These are phyloP conservation scores for Diaporthe batatas DNA, from an alignment of 2,329 filamentous ascomycete genomes.

Conservation along the genomic window DNA sequence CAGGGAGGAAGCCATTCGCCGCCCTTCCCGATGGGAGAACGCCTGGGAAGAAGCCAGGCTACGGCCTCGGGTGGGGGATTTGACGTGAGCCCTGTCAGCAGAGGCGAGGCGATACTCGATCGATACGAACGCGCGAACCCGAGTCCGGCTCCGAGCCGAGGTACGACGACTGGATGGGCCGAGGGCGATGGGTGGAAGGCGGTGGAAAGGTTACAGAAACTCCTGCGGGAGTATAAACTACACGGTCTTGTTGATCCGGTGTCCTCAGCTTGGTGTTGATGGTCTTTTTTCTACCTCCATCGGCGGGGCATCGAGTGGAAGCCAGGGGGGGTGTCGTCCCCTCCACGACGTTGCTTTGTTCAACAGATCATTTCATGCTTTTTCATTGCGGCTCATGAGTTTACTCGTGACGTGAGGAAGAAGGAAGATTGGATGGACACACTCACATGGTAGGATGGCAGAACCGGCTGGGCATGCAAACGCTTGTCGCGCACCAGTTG, in stretches of 20 bases:
- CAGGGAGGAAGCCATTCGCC: slow-evolving; percentile 17
- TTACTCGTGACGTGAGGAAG: slow-evolving; percentile 21
- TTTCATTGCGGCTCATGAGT: slow-evolving; percentile 20
- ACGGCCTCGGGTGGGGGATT: not conserved
- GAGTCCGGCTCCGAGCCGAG: slow-evolving; percentile 19
- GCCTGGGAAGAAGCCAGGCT: slow-evolving; percentile 10
- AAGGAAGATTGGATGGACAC: not conserved
- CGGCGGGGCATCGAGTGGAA: slow-evolving; percentile 15
- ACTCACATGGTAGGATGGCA: not conserved
- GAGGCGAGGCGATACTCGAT: not conserved
- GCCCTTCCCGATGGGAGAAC: not conserved
- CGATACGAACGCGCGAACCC: not conserved
- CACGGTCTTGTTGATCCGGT: slow-evolving; percentile 9
- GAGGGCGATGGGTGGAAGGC: slow-evolving; percentile 7
- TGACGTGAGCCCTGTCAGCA: slow-evolving; percentile 15
- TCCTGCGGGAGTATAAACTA: not conserved
- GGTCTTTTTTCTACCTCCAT: slow-evolving; percentile 28
- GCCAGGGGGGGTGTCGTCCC: not conserved
- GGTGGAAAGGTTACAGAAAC: slow-evolving; percentile 21
- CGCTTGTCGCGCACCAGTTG: not conserved
- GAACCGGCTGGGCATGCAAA: not conserved
- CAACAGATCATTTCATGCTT: not conserved
- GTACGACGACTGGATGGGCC: slow-evolving; percentile 18
- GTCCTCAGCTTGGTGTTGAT: not conserved
- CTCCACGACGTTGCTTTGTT: slow-evolving; percentile 16